These are phyloP conservation scores for Scenedesmus sp. DNA, from an alignment of 163 green algal genomes.

Conservation along the genomic window DNA sequence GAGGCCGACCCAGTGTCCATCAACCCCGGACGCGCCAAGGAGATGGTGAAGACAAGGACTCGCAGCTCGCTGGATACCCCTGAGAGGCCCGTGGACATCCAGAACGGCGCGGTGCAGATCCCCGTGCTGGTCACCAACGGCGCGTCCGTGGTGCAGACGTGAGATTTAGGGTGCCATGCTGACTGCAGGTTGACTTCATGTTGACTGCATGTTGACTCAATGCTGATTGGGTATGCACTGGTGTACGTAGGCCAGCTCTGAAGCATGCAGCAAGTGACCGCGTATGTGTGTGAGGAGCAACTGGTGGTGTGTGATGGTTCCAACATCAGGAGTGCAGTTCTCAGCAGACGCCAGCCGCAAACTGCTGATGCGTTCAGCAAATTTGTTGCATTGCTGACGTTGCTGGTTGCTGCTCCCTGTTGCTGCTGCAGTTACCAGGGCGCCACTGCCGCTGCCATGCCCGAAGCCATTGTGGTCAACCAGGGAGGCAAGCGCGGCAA, in stretches of 20 bases:
- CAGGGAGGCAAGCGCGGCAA: constrained; percentile 4
- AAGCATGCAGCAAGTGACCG: too few relatives aligned
- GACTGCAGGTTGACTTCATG: too few relatives aligned
- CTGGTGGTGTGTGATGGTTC: too few relatives aligned
- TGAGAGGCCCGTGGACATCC: neutral
- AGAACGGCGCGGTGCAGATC: neutral
- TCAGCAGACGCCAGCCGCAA: too few relatives aligned
- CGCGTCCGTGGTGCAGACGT: constrained; percentile 3
- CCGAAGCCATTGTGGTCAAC: neutral
- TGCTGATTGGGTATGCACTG: too few relatives aligned
- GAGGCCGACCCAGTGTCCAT: neutral
- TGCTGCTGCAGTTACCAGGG: neutral
- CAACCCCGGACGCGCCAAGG: neutral
- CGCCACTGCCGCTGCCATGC: neutral
- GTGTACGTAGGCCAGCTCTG: too few relatives aligned
- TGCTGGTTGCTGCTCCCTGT: neutral
- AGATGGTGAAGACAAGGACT: neutral
- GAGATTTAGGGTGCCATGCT: neutral
- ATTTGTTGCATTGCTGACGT: too few relatives aligned
- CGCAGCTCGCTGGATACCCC: neutral
- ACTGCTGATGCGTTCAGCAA: too few relatives aligned
- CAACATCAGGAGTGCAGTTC: too few relatives aligned
- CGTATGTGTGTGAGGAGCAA: too few relatives aligned
- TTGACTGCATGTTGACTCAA: neutral
- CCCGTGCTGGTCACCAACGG: neutral